Evolutionary conservation across 768 basidiomycete species (phyloP).

Genomic region (Dentipellis sp.): DNA sequence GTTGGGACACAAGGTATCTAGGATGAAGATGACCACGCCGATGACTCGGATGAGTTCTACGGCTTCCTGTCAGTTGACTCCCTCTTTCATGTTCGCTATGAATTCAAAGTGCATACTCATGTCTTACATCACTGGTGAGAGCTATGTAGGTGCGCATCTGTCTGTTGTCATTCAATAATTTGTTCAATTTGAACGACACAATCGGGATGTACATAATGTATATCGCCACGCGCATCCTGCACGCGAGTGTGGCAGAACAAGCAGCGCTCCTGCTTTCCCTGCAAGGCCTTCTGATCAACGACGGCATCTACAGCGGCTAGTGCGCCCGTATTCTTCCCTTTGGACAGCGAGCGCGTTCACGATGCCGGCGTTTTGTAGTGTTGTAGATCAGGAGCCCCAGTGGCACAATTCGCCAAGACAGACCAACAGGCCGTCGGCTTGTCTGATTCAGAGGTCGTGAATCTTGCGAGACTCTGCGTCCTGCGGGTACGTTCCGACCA

Average conservation of each 20-base stretch:
- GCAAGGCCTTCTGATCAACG: constrained; percentile 11
- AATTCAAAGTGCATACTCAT: neutral
- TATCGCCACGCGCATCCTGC: constrained; percentile 9
- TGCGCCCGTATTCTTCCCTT: too few species aligned
- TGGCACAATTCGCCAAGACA: neutral
- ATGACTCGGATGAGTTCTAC: neutral
- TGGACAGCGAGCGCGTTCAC: too few species aligned
- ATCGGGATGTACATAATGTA: constrained; percentile 4
- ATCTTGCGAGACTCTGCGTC: neutral
- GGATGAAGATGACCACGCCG: neutral
- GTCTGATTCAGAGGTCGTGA: neutral
- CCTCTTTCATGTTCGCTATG: neutral
- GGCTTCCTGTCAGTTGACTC: neutral
- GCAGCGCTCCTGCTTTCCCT: constrained; percentile 2
- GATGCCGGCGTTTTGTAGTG: too few species aligned
- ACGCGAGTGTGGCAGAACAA: constrained; percentile 6
- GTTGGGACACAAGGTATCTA: neutral
- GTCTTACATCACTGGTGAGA: neutral
- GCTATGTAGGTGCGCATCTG: neutral
- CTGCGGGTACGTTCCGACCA: neutral
- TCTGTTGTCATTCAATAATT: too few species aligned
- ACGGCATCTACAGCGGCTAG: constrained; percentile 8
- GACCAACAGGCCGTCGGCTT: neutral
- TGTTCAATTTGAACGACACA: too few species aligned
- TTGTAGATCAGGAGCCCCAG: neutral